Conservation (phyloP, 176 grass and related monocot genomes). For the Oryza glumipatula region DNA sequence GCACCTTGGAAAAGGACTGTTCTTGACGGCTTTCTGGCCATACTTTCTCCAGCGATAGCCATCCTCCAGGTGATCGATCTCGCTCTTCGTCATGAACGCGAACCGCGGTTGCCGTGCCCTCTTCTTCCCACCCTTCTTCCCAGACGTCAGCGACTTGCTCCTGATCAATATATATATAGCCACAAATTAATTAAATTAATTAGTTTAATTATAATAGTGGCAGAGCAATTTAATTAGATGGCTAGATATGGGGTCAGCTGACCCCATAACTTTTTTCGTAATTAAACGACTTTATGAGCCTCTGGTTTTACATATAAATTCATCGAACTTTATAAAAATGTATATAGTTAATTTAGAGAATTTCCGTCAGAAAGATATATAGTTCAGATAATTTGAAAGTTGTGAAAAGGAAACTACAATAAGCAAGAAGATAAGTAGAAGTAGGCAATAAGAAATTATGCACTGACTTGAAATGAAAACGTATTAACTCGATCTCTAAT, state of each 20-base stretch:
- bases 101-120: conserved; percentile 65
- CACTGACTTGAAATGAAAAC: background rate
- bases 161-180: background rate
- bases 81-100: conserved; percentile 90
- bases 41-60: conserved; percentile 90
- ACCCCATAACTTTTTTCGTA: too few relatives aligned
- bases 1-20: conserved; percentile 77
- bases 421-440: too few relatives aligned
- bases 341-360: too few relatives aligned
- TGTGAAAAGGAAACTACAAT: background rate
- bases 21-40: conserved; percentile 87
- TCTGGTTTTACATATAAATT: too few relatives aligned
- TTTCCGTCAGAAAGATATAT: too few relatives aligned
- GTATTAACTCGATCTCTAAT: background rate
- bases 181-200: background rate
- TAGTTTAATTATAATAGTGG: too few relatives aligned
- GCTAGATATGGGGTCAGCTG: too few relatives aligned
- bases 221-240: too few relatives aligned
- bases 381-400: background rate
- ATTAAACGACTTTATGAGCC: too few relatives aligned
- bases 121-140: conserved; percentile 68
- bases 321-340: too few relatives aligned
- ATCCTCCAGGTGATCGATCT: conserved; percentile 71
- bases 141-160: conserved; percentile 32
- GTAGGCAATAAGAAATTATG: background rate